Base-by-base conservation (phyloP, 148 eudicot genomes). In the Persicaria tinctoria region DNA sequence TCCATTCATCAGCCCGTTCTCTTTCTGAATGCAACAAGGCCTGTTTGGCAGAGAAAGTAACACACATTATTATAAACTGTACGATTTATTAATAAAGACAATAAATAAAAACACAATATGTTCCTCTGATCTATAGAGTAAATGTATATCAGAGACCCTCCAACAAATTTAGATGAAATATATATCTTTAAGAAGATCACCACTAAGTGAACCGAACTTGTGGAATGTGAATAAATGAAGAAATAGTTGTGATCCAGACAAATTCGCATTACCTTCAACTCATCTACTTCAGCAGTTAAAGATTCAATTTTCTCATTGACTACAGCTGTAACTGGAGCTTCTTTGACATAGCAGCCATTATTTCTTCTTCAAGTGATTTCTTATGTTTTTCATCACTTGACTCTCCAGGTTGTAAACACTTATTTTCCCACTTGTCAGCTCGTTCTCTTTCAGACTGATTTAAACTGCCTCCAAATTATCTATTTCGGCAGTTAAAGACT, bases 381-480 rank as follows among this genome's bases (percentile, higher is more conserved):
- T 20, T 60, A 8, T 60, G 68, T 27, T 60, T 60, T 7, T 60
- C 68, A 23, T 20, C 5, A 23, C 13, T 20, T 60, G 14, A 60
- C 5, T 60, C 68, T 23, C 27, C 68, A 6, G 68, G 14, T 86
- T 64, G 55, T 76, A 79, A 86, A 84, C 89, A 86, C 75, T 51
- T 80, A 84, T 79, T 93, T 83, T 90, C 91, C 78, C 87, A 79
- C 77, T 87, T 63, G 83, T 68, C 72, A 89, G 83, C 80, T 89
- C 97, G 74, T 86, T 87, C 69, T 79, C 89, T 74, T 92, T 95
- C 73, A 12, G 68, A 60, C 18, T 60, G 63, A 57, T 9, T 23
- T 60, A 60, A 17, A 8, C 5, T 60, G 23, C 68, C 68, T 60
- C 27, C 68, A 60, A 27, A 23, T 60, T 60, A 60, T 27, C 14